Base-by-base conservation (phyloP, 2,329 filamentous ascomycete species). In the Aureobasidium mangrovei region DNA sequence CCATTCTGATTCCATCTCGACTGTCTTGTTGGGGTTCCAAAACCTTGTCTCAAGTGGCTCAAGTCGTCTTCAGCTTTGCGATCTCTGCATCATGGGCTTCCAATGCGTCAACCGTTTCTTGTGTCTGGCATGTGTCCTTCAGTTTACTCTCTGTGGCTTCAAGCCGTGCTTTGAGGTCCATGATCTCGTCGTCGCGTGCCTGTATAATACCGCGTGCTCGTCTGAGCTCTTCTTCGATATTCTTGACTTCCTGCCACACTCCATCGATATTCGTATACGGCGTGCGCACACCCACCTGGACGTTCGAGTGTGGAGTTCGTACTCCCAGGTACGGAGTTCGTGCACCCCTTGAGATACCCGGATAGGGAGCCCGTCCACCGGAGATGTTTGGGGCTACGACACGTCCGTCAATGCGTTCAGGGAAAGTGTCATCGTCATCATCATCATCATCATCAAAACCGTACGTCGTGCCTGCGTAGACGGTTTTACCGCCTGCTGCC, bases 401-500 rank as follows among this genome's bases (percentile, higher is more conserved):
- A 18, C 38, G 47, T 10, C 47, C 47, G 4, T 35, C 35, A 8
- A 33, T 35, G 24, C 47, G 47, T 28, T 51, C 18, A 32, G 47
- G 47, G 18, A n/a, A n/a, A 24, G 29, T 32, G 5, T 45, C 49
- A 26, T 8, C 40, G n/a, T 29, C 35, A 9, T 18, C 18, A 18
- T 27, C 28, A 24, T 35, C 40, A 5, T 45, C 49, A 26, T 8
- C 40, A 24, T 29, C 35, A 9, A 18, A 26, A 38, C 28, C 41
- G 33, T 33, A 43, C 41, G 18, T 41, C 38, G 26, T 41, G n/a
- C 38, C 38, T 41, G 38, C 38, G 26, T 53, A 44, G 28, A 46
- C 52, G 4, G 42, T 45, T 39, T 29, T 46, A 2, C 41, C 52
- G n/a, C 52, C 52, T 29, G 36, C 46, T 47, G 32, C 27, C 38